These are phyloP conservation scores for Chenopodium suecicum DNA, from an alignment of 148 eudicot species.

Conservation along the genomic window DNA sequence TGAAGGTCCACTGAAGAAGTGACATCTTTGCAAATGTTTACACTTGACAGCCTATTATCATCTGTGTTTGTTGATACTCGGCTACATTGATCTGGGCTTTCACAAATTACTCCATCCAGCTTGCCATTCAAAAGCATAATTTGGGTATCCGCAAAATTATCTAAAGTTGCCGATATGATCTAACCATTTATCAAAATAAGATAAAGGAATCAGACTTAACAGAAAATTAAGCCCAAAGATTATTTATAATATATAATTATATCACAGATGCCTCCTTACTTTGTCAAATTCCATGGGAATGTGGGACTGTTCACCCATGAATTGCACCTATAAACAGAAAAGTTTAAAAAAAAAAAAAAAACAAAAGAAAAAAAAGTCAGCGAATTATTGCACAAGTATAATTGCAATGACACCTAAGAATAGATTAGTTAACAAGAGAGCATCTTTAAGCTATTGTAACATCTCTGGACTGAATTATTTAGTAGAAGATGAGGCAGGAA, in stretches of 20 bases:
- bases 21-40: slow-evolving; percentile 7
- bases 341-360: neutral
- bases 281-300: slow-evolving; percentile 80
- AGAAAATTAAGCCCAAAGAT: neutral
- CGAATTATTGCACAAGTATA: neutral
- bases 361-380: neutral
- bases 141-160: slow-evolving; percentile 58
- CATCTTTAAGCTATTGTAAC: neutral
- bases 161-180: slow-evolving; percentile 79
- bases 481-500: neutral
- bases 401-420: neutral
- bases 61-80: slow-evolving; percentile 34
- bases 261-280: slow-evolving; percentile 38
- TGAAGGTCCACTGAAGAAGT: slow-evolving; percentile 33
- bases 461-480: neutral
- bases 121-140: slow-evolving; percentile 36
- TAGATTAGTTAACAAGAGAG: neutral
- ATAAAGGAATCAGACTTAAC: neutral
- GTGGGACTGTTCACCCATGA: slow-evolving; percentile 86
- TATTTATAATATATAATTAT: neutral
- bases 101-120: slow-evolving; percentile 25
- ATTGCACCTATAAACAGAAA: slow-evolving; percentile 48
- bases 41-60: slow-evolving; percentile 27
- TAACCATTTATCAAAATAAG: slow-evolving; percentile 25
- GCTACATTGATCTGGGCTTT: slow-evolving; percentile 21